These are phyloP conservation scores for Fusarium oxysporum DNA, from an alignment of 2,329 filamentous ascomycete genomes.

Conservation along the genomic window DNA sequence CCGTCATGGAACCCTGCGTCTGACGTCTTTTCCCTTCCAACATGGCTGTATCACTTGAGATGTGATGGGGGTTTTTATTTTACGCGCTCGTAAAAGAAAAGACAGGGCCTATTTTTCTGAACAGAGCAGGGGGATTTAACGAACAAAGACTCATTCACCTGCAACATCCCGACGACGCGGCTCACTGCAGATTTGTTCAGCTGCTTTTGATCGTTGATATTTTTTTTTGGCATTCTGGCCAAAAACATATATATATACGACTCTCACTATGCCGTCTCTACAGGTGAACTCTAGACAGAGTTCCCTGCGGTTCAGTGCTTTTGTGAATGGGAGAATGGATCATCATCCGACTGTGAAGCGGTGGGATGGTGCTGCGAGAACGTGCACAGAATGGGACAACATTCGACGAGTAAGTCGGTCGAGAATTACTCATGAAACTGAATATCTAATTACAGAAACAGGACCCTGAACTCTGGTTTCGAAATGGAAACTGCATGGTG, in stretches of 20 bases:
- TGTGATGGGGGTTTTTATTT: constrained; percentile 1
- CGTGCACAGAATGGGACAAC: constrained; percentile 59
- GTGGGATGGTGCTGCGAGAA: constrained; percentile 63
- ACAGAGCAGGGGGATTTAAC: constrained; percentile 18
- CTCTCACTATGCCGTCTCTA: neutral
- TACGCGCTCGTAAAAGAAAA: neutral
- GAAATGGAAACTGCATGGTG: constrained; percentile 75
- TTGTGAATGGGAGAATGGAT: constrained; percentile 44
- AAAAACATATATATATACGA: constrained; percentile 11
- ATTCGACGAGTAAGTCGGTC: constrained; percentile 58
- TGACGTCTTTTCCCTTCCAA: constrained; percentile 18
- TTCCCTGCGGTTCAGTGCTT: constrained; percentile 44
- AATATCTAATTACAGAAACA: constrained; percentile 49
- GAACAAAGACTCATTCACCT: constrained; percentile 27
- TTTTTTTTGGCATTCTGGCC: neutral
- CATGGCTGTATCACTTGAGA: constrained; percentile 18
- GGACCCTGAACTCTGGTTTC: constrained; percentile 79
- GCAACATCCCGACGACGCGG: constrained; percentile 36
- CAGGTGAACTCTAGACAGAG: constrained; percentile 31
- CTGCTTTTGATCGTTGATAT: neutral
- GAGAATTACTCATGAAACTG: neutral
- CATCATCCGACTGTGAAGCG: constrained; percentile 52
- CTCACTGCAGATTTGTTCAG: constrained; percentile 25
- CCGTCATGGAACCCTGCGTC: constrained; percentile 35
- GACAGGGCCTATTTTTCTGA: neutral